Evolutionary conservation across 352 stramenopile genomes (phyloP).

Genomic region (Hyaloperonospora arabidopsidis): DNA sequence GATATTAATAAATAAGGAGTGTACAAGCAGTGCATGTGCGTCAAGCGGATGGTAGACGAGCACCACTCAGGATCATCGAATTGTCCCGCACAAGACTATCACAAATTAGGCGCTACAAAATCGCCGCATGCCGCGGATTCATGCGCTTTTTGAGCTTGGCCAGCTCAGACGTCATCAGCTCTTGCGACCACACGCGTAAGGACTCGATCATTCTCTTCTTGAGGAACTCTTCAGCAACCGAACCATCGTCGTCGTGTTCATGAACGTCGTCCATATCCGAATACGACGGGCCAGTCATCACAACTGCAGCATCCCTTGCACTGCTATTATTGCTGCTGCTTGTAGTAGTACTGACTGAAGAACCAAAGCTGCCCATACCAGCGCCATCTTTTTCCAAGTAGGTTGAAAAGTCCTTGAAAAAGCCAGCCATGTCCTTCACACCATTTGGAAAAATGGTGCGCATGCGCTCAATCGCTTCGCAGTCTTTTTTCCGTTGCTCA

Average conservation of each 20-base stretch:
- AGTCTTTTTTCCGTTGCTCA: constrained; percentile 61
- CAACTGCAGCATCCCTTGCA: constrained; percentile 11
- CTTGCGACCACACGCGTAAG: constrained; percentile 58
- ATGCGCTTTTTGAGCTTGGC: constrained; percentile 63
- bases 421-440: constrained; percentile 60
- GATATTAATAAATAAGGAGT: too few relatives aligned
- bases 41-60: too few relatives aligned
- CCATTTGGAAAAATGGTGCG: constrained; percentile 56
- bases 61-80: constrained; percentile 1
- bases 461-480: constrained; percentile 69
- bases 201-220: constrained; percentile 77
- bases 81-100: neutral
- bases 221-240: constrained; percentile 45
- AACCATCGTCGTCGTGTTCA: constrained; percentile 27
- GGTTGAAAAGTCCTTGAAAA: constrained; percentile 70
- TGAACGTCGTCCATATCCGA: constrained; percentile 30
- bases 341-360: constrained; percentile 10
- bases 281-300: constrained; percentile 26
- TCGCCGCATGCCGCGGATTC: constrained; percentile 50
- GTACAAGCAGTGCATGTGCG: too few relatives aligned
- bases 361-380: constrained; percentile 18
- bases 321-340: constrained; percentile 17
- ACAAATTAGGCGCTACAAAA: constrained; percentile 27
- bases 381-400: constrained; percentile 57
- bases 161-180: constrained; percentile 60